Percentiles rank a stretch among this genome's conserved stretches.
Evolutionary conservation across 2,329 filamentous ascomycete species (phyloP).

Genomic region (Fusarium tuaranense): DNA sequence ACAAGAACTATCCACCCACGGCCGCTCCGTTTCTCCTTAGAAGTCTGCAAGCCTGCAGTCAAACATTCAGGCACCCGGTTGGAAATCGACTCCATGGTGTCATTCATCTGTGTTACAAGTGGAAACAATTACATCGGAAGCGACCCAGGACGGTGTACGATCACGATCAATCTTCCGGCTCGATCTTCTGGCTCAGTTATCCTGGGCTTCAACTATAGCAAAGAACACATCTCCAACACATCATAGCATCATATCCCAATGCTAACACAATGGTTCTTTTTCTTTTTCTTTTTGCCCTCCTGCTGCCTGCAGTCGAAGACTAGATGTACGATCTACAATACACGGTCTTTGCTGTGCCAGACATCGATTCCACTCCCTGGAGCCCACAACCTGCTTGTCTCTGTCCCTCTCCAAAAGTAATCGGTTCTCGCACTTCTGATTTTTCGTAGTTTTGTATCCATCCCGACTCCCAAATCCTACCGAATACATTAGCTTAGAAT

Average conservation of each 20-base stretch:
- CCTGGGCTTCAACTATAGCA: no score
- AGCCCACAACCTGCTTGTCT: not conserved
- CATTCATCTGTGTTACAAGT: not conserved
- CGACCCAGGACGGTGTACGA: no score
- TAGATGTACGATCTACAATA: not conserved
- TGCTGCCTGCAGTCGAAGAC: no score
- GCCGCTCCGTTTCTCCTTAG: not conserved
- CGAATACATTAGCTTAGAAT: not conserved
- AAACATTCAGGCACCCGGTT: not conserved
- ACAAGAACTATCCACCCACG: not conserved
- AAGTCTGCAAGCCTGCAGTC: not conserved
- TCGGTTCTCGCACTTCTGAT: not conserved
- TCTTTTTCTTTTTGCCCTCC: no score
- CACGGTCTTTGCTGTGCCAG: not conserved
- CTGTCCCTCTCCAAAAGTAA: not conserved
- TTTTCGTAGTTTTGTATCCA: not conserved
- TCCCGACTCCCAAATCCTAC: not conserved
- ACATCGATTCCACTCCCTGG: not conserved
- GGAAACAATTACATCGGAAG: not conserved
- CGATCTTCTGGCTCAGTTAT: no score
- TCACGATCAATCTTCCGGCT: no score
- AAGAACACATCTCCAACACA: no score
- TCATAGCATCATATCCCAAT: no score
- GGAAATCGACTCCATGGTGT: not conserved
- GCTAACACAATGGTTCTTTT: no score